phyloP scores from a whole-genome alignment of 345 rosid species.

The Punica granatum region DNA sequence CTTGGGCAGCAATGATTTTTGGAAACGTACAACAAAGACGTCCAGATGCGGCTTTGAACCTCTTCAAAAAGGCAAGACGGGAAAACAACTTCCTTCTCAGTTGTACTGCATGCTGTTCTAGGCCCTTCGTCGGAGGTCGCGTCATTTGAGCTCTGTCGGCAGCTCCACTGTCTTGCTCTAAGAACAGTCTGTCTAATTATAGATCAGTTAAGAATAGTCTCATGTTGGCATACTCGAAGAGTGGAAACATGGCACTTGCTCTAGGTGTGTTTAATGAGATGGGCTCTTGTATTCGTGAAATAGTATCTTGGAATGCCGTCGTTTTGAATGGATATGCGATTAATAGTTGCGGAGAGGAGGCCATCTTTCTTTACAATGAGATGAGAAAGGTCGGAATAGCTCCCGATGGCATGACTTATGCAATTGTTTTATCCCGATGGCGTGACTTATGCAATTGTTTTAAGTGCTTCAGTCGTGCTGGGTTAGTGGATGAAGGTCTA shows the following conservation, averaged over 20 bases:
- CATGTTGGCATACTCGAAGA: conserved; percentile 39
- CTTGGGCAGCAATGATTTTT: conserved; percentile 43
- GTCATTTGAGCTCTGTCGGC: conserved; percentile 26
- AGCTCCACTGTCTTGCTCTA: conserved; percentile 34
- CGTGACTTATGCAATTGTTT: conserved; percentile 27
- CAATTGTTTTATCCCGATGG: conserved; percentile 31
- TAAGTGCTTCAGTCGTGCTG: conserved; percentile 37
- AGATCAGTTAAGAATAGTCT: conserved; percentile 33
- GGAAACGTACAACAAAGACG: conserved; percentile 27
- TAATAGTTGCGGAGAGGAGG: conserved; percentile 30
- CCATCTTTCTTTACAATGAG: conserved; percentile 25
- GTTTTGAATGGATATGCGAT: conserved; percentile 31
- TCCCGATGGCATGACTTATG: no score
- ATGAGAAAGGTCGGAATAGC: conserved; percentile 28
- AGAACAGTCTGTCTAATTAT: conserved; percentile 12
- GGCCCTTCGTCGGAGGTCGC: conserved; percentile 25
- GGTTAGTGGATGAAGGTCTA: conserved; percentile 29
- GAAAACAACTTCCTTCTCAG: conserved; percentile 17
- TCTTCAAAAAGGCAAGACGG: conserved; percentile 18
- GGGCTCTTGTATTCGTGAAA: conserved; percentile 25
- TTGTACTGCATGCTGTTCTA: conserved; percentile 20
- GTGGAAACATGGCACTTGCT: conserved; percentile 29
- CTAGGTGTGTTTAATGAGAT: conserved; percentile 22
- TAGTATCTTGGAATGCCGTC: conserved; percentile 45
- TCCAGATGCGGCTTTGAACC: conserved; percentile 30